Evolutionary conservation across 305 asterid species (phyloP).

Genomic region (Rubia peregrina): DNA sequence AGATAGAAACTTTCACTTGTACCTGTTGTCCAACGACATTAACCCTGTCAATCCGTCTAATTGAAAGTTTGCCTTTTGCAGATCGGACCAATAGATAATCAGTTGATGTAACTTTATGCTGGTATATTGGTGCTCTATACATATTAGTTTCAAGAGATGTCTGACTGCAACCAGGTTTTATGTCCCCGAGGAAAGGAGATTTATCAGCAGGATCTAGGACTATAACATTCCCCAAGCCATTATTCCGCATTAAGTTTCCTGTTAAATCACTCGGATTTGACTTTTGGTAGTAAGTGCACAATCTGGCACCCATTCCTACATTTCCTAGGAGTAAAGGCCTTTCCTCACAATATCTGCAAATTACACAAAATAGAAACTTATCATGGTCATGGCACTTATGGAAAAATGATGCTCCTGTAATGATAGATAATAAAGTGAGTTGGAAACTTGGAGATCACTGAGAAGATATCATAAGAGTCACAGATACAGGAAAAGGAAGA

Average conservation of each 20-base stretch:
- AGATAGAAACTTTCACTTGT: slow-evolving; percentile 9
- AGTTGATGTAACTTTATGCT: slow-evolving; percentile 78
- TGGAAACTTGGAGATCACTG: background rate
- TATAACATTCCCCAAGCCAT: slow-evolving; percentile 75
- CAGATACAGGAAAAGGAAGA: background rate
- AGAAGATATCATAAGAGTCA: background rate
- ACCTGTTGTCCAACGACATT: slow-evolving; percentile 99
- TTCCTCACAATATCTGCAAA: slow-evolving; percentile 89
- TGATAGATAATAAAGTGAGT: background rate
- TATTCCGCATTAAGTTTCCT: slow-evolving; percentile 62
- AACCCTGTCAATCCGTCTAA: slow-evolving; percentile 96
- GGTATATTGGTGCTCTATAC: slow-evolving; percentile 95
- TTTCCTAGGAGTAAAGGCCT: slow-evolving; percentile 97
- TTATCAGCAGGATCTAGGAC: slow-evolving; percentile 93
- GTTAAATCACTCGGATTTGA: slow-evolving; percentile 63
- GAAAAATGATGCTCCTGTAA: background rate
- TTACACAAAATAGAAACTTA: background rate
- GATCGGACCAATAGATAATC: slow-evolving; percentile 96
- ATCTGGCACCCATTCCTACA: slow-evolving; percentile 97
- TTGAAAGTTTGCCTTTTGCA: slow-evolving; percentile 96
- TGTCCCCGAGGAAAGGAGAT: slow-evolving; percentile 98
- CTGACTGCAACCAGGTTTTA: slow-evolving; percentile 86
- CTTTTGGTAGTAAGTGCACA: slow-evolving; percentile 94
- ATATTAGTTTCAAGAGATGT: slow-evolving; percentile 94
- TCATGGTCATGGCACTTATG: background rate